Evolutionary conservation across 1,284 basidiomycete species (phyloP), one percentile per base, ranked within the genome.

Genomic region (Microbotryum silenes-acaulis): DNA sequence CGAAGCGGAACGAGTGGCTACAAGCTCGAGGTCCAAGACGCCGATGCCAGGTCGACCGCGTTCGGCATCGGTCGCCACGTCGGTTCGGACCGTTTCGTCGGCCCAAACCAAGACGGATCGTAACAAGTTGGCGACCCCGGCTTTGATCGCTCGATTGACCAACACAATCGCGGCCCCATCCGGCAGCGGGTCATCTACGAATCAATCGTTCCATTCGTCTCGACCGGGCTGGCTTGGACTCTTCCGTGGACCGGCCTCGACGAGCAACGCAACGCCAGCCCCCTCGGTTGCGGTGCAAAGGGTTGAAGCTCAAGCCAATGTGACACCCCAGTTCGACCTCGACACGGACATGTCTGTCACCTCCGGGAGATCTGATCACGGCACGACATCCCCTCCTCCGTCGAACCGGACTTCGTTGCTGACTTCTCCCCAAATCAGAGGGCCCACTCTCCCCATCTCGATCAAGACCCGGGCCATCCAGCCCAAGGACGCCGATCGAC

Each of bases 81-180:
- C 57, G 2, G 29, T 63, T n/a, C 59, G 62, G 1, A 61, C 65
- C 0, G 27, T 56, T 21, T 42, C 53, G 4, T 60, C 57, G 8
- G 50, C 23, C n/a, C 37, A 9, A 23, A n/a, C 23, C 14, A 12
- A 37, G 3, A 46, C 31, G 27, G 46, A 33, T 5, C 44, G 46
- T 9, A 21, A 27, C 12, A 67, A 67, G 46, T 57, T 60, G 4
- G 54, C 61, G 2, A 68, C 66, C 2, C 66, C 66, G 3, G 66
- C 66, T 7, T 58, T 68, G 18, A 68, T 68, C 50, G 64, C 66
- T 2, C 59, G 66, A 18, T 29, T 68, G 21, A 68, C 64, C 5
- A 59, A 53, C 8, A 42, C 18, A 2, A n/a, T 44, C 2, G 44
- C 54, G 1, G 20, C 59, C 0, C 42, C 61, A 6, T 31, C 51